Base-by-base conservation (phyloP, 257 asterid genomes). In the Nicotiana attenuata region DNA sequence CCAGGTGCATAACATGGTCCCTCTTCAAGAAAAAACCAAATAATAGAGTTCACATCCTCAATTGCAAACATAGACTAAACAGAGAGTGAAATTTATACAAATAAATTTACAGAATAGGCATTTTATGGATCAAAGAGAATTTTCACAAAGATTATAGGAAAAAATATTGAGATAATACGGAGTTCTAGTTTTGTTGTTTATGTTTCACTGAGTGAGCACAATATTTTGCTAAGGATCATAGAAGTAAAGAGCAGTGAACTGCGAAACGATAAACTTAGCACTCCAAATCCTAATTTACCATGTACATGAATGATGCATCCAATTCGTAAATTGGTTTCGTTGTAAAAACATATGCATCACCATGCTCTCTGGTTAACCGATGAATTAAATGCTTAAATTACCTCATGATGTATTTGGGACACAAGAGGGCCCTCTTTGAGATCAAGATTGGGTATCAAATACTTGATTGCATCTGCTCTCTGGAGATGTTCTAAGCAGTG, bases 401-500 rank as follows among this genome's bases (percentile, higher is more conserved):
- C 99, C 98, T 96, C 98, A n/a, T 93, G 93, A 89, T 96, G 99
- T 82, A 96, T 96, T 84, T 93, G 95, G 71, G 96, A 85, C 83
- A 94, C 94, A 84, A 94, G 97, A 83, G 97, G 87, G 75, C 97
- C 98, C 81, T 96, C 98, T 88, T 89, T 96, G 82, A 94, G 97
- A 86, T 92, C 98, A 86, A 96, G 99, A 84, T 94, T 96, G 20
- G 99, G 99, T 85, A 96, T 94, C 92, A 96, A 91, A 90, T 96
- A 90, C 83, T 90, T 93, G 85, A 96, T 92, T 76, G 99, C 98
- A 86, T 94, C 98, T 33, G 99, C 98, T 80, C 98, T 91, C 91
- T 96, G 99, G 84, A 96, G 98, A 90, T 93, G 91, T 81, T 94
- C 98, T 81, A 96, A 87, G 89, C 99, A 96, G 85, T 94, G 97